Evolutionary conservation across 1,284 basidiomycete species (phyloP).

Genomic region (Pseudozyma sp.): DNA sequence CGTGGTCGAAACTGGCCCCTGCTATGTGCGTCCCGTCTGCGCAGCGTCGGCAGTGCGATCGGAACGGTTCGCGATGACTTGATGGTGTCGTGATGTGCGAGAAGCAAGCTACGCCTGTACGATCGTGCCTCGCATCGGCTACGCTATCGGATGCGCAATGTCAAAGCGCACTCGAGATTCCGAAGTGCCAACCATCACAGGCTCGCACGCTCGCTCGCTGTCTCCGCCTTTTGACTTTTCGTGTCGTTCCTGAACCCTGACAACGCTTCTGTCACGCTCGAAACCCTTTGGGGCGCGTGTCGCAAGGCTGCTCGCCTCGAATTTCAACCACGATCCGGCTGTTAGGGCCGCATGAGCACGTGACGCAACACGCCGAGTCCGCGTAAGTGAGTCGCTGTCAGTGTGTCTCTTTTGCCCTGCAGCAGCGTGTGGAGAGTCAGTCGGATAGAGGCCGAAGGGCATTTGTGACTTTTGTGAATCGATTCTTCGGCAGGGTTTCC

Average conservation of each 20-base stretch:
- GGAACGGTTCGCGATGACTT: too few species aligned
- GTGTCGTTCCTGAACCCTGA: not conserved
- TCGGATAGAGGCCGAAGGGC: not conserved
- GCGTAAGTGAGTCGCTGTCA: constrained; percentile 11
- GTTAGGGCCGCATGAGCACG: constrained; percentile 12
- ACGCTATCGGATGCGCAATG: not conserved
- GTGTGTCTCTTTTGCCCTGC: not conserved
- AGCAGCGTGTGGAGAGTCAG: constrained; percentile 2
- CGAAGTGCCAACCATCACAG: not conserved
- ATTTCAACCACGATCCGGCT: constrained; percentile 12
- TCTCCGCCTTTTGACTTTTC: too few species aligned
- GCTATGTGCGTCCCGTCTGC: too few species aligned
- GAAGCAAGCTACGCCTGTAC: too few species aligned
- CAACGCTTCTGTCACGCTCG: not conserved
- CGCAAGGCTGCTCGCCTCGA: too few species aligned
- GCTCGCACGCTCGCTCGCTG: not conserved
- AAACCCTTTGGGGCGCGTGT: too few species aligned
- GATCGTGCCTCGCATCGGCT: too few species aligned
- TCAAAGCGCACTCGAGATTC: not conserved
- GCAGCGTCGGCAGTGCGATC: too few species aligned
- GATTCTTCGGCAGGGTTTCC: not conserved
- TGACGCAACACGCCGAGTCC: constrained; percentile 38
- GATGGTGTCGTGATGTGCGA: too few species aligned
- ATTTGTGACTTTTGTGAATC: not conserved
- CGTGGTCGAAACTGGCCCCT: too few species aligned